Base-by-base conservation (phyloP, 169 alveolate genomes). In the Plasmodium relictum region DNA sequence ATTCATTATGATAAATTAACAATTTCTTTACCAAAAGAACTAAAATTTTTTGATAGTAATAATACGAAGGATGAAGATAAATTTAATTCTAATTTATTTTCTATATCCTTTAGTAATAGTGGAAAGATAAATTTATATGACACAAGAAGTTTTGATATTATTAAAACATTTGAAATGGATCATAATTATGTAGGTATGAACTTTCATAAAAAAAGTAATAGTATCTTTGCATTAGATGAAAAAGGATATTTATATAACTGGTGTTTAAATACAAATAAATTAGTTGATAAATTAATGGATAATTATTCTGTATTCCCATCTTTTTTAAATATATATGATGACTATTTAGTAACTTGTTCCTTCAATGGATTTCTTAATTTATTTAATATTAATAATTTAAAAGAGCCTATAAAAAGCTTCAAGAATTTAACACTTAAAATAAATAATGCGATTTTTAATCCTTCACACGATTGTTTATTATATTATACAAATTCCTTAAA, bases 261-360 rank as follows among this genome's bases (percentile, higher is more conserved):
- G 92, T 86, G 92, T 71, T 59, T 86, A 56, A 86, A 72, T 31
- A 86, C 85, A 48, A 86, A 86, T 71, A 58, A 72, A 61, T 59
- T 86, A 62, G 61, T 70, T 16, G 20, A 45, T 39, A 70, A 65
- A 54, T 18, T 86, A 42, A 54, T 86, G 39, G 92, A 86, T 61
- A 86, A 86, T 59, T 71, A 86, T 71, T 63, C 92, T 1, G 68
- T 86, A 14, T 86, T 86, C 48, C 92, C 92, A 59, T 70, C 92
- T 16, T 63, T 37, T 22, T 71, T 86, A 42, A 72, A 52, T 59
- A 54, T 86, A 20, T 62, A 69, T 71, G 54, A 50, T 26, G 86
- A 69, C 42, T 71, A 86, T 7, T 20, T 86, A 8, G 87, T 86
- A 8, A 69, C 92, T 5, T 44, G 92, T 31, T 58, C 92, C 0